Base-by-base conservation (phyloP, 352 stramenopile genomes). In the Phytophthora agathidicida region DNA sequence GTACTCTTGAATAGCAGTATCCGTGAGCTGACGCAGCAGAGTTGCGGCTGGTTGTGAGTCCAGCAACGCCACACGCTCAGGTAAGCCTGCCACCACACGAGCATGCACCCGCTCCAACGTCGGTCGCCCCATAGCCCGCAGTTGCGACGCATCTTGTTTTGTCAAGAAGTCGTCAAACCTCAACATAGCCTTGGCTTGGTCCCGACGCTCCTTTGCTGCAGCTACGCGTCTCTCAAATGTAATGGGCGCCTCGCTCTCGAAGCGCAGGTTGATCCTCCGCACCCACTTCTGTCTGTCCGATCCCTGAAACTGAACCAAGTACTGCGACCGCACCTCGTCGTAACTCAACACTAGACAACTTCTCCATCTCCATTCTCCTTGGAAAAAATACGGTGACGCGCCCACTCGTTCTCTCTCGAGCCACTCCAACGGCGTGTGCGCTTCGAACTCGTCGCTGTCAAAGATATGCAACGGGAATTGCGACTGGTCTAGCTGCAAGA, bases 151-250 rank as follows among this genome's bases (percentile, higher is more conserved):
- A 7, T 87, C 81, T 52, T 97, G 90, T 56, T 88, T 83, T 9
- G 77, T 48, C 11, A 98, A 69, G 47, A 97, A 98, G 62, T 96
- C 83, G 54, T 98, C 91, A 43, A 98, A 96, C 22, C 93, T 79
- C 26, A 98, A 71, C 58, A 92, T 83, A 0, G 83, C 82, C 59
- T 97, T 98, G 5, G 86, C 79, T 7, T 83, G 70, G 7, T 97
- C 87, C 6, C 91, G 68, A 4, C 80, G 67, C 16, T 55, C 51
- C 33, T 82, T 46, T 0, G 93, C 93, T 0, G 77, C 73, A 17
- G 89, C 74, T 10, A 96, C 74, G 3, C 91, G 85, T 20, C 64
- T 47, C 49, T 97, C 74, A 61, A 97, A 98, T 16, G 64, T 46
- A 19, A 76, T 63, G 2, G 73, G 48, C 11, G 78, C 68, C 68